A percentile compares a stretch with the other conserved stretches of the same genome.
Conservation (phyloP, 495 filamentous ascomycete genomes). For the Lasiosphaeriaceae sp. region DNA sequence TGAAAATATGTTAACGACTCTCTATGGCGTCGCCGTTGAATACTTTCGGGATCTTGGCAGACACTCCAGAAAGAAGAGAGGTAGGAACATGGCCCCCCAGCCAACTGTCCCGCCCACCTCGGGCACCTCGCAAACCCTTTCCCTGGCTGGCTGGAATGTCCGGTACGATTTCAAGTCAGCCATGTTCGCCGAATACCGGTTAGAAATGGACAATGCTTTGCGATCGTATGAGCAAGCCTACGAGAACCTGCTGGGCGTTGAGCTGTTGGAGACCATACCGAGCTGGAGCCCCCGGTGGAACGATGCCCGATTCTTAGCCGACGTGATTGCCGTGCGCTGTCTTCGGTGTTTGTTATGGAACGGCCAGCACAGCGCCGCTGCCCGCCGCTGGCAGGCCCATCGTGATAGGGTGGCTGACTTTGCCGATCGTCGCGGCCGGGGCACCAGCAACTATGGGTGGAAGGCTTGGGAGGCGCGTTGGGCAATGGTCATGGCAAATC, state of each 20-base stretch:
- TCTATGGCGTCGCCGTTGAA: constrained; percentile 67
- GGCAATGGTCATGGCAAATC: constrained; percentile 74
- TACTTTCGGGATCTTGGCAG: constrained; percentile 91
- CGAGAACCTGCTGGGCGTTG: constrained; percentile 70
- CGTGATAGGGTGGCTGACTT: constrained; percentile 65
- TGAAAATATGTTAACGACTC: constrained; percentile 55
- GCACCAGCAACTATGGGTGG: constrained; percentile 80
- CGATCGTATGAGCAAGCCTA: constrained; percentile 82
- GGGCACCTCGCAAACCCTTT: constrained; percentile 76
- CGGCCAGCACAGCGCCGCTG: constrained; percentile 68
- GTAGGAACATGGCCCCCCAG: constrained; percentile 66
- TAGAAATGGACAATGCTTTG: constrained; percentile 81
- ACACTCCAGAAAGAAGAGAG: constrained; percentile 78
- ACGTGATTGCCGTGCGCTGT: constrained; percentile 71
- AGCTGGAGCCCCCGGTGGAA: constrained; percentile 85
- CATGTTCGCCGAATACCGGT: constrained; percentile 82
- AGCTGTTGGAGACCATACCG: constrained; percentile 81
- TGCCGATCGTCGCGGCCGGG: constrained; percentile 75
- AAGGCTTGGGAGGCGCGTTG: constrained; percentile 83
- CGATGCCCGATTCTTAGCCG: constrained; percentile 75
- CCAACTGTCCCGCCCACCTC: constrained; percentile 80
- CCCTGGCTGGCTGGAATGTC: constrained; percentile 82
- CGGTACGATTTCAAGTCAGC: constrained; percentile 92
- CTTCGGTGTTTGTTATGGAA: constrained; percentile 76
- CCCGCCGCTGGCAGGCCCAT: constrained; percentile 72